A percentile compares a stretch with the other conserved stretches of the same genome.
Conservation (phyloP, 164 flowering plant genomes). For the Warburgia ugandensis region DNA sequence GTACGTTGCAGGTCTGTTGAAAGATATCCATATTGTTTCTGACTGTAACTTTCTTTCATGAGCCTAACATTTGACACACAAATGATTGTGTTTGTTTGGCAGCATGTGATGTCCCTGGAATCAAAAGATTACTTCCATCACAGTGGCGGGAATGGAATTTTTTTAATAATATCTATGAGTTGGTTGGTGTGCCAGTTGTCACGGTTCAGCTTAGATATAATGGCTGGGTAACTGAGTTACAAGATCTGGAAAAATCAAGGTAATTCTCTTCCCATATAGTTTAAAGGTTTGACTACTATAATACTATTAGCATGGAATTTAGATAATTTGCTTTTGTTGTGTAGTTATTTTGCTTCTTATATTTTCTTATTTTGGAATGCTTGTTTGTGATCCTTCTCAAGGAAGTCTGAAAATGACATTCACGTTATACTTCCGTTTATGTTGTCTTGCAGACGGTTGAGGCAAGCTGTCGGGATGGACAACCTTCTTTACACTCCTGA, state of each 20-base stretch:
- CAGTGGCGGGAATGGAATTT: slow-evolving; percentile 74
- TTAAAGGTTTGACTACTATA: background rate
- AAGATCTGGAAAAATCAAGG: slow-evolving; percentile 77
- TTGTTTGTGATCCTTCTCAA: no score
- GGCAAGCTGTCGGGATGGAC: slow-evolving; percentile 70
- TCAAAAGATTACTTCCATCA: slow-evolving; percentile 78
- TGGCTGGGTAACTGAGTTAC: slow-evolving; percentile 84
- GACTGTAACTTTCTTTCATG: slow-evolving; percentile 1
- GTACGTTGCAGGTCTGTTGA: slow-evolving; percentile 82
- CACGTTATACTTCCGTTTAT: background rate
- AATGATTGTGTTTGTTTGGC: slow-evolving; percentile 18
- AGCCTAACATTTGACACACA: slow-evolving; percentile 1
- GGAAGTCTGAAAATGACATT: background rate
- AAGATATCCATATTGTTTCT: background rate
- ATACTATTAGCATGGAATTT: no score
- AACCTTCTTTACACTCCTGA: slow-evolving; percentile 95
- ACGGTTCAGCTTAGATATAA: slow-evolving; percentile 95
- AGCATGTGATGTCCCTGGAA: slow-evolving; percentile 99
- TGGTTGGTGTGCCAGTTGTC: slow-evolving; percentile 94
- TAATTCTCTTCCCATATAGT: slow-evolving; percentile 16
- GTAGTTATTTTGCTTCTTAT: no score
- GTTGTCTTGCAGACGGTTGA: slow-evolving; percentile 52
- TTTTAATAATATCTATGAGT: slow-evolving; percentile 72
- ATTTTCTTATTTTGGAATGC: no score
- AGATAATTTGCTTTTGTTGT: no score